Base-by-base conservation (phyloP, 73 alveolate genomes). In the Diophrys appendiculata region DNA sequence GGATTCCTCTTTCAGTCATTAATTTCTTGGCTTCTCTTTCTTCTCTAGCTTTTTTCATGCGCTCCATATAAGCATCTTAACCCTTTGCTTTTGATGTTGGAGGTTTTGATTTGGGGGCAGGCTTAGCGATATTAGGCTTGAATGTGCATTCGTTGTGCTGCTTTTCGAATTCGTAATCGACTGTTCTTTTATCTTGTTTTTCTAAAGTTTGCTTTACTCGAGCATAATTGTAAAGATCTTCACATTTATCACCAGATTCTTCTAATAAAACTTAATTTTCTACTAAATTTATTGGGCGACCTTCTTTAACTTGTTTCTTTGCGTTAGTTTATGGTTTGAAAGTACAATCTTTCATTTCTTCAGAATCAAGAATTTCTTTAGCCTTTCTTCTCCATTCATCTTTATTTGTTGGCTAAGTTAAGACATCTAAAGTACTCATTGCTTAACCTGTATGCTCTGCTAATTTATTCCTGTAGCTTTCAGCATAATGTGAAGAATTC, bases 41-140 rank as follows among this genome's bases (percentile, higher is more conserved):
- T 35, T 70, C 81, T 70, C 88, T 79, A 34, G 82, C 88, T 33
- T 69, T 79, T 70, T 71, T 79, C 80, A 70, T 68, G 24, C 88
- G 68, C 28, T 79, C 88, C 31, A 79, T 30, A n/a, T 77, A 76
- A 26, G 55, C 72, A 11, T 84, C 29, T 27, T 77, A 1, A 1
- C 65, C 35, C 30, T 73, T 77, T 0, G 22, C 30, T 68, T 33
- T 26, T 33, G 28, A 67, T 35, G 56, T 18, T 43, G 60, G n/a
- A 43, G 60, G 60, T 43, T 43, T 11, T 29, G 74, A 33, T 82
- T 64, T 23, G 31, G n/a, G 54, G 27, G 23, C 60, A 33, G 55
- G 33, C 80, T 65, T 76, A 1, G 52, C n/a, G 18, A 54, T 30
- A 14, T 82, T 78, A 2, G 90, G 90, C 8, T 33, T 70, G 30